Evolutionary conservation across 106 monocot genomes (phyloP), one percentile per base, ranked within the genome.

Genomic region (Dendrobium officinale): DNA sequence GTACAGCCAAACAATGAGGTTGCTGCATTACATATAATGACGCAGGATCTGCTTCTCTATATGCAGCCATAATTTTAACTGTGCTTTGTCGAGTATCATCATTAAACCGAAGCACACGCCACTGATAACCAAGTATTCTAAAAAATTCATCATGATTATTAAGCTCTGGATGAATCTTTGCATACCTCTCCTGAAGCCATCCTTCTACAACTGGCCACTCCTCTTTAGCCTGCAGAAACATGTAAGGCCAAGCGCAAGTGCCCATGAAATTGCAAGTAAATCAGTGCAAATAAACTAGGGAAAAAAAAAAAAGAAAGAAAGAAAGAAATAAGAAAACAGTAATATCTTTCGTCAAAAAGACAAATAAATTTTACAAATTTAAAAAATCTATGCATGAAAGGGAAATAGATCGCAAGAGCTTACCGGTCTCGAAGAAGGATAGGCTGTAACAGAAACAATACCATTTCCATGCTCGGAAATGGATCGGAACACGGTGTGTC

Each of bases 81-180:
- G 92, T 83, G 67, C 95, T 99, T 82, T 99, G 98, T 33, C 98
- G 90, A 70, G 98, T 99, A 72, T 86, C 82, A 47, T 93, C 89
- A 55, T 99, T 99, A 80, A 99, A 99, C 0, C 84, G 89, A 81
- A 99, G 91, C 56, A 85, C 88, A 31, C 98, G 89, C 98, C 98
- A 99, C 40, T 99, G 91, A 81, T 95, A 99, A 81, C 98, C 98
- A 81, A 99, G 88, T 79, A 99, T 75, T 75, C 78, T 91, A 84
- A 99, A 89, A 77, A 88, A 43, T 51, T 68, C 80, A 77, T 79
- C 48, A 48, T 77, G 73, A 22, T 10, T 10, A 61, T 84, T 77
- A 44, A 64, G 59, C 83, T 89, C 85, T 81, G 92, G 92, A 77
- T 95, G 83, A 26, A 84, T 43, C 83, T 83, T 89, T 72, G 73